Evolutionary conservation across 495 filamentous ascomycete genomes (phyloP), one percentile per base, ranked within the genome.

Genomic region (Aspergillus affinis): DNA sequence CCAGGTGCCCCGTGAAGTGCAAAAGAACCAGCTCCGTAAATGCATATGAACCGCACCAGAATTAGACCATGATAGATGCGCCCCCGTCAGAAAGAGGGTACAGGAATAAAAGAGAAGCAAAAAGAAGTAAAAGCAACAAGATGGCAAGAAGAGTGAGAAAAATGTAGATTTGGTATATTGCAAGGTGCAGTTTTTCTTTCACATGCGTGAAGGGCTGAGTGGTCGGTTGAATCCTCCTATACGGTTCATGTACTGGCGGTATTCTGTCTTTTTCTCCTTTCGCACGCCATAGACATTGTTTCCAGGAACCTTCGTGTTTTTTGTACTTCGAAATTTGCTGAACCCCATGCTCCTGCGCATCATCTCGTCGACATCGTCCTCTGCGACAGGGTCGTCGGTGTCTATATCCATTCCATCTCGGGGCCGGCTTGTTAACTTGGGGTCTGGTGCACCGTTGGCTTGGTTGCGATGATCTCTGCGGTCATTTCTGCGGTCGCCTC

Each of bases 241-340:
- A 57, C 94, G 88, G 73, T 98, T 98, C 94, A 98, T 98, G 72
- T 98, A 98, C 83, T 98, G 94, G 69, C 94, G 81, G 69, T 97
- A 97, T 81, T 95, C 86, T 6, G 88, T 90, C 82, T 91, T 91
- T 86, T 96, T 98, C 78, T 96, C 93, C 81, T 96, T 97, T 59
- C 88, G 77, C 29, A 97, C 86, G 6, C 81, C 90, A 52, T 88
- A 92, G 55, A 91, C 84, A 66, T 96, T 84, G 69, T 98, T 98
- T 7, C 94, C 94, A 8, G 86, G 81, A 0, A 98, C 87, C 69
- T 98, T 97, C 63, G 90, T 92, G 59, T 89, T 83, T 69, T 98
- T 96, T 36, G 94, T 98, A 18, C 84, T 89, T 50, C 87, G 87
- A 72, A 98, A 98, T 17, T 79, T 81, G 6, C 83, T 84, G 64